Evolutionary conservation across 2,329 filamentous ascomycete species (phyloP), one percentile per base, ranked within the genome.

Genomic region (Juglanconis sp.): DNA sequence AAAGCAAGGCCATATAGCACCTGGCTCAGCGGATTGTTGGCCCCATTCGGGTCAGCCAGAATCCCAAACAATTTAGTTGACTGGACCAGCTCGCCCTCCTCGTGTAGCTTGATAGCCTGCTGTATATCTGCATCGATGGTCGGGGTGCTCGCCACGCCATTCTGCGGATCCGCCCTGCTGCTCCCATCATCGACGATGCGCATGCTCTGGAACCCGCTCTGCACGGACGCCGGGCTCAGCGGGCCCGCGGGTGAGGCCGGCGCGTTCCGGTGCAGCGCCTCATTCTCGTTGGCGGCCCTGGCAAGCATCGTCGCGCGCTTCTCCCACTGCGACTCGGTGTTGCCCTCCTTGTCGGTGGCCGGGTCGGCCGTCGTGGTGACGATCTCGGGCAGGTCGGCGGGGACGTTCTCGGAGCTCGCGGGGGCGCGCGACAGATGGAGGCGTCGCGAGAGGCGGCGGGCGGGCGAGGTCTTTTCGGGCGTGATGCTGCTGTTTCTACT

Each of bases 1-100:
- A 97, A 76, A 56, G 94, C 93, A 60, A 99, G 88, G 3, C 95
- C 95, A 72, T 96, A 99, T 56, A 99, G 83, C 40, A 99, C 95
- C 77, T 99, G 94, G 69, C 92, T 95, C 65, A 99, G 81, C 46
- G 95, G 91, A 75, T 98, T 96, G 72, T 97, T 96, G 53, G 88
- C 86, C 31, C 91, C 92, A 57, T 87, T 81, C 0, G 91, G 91
- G 72, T 96, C 88, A 56, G 95, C 95, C 66, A 99, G 80, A 62
- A 82, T 80, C 34, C 87, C 90, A 76, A 99, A 99, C 75, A 98
- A 85, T 56, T 80, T 79, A n/a, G 95, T 97, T 56, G 92, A 95
- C 69, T 81, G 77, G 68, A 87, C 85, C 59, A 96, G 81, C 63
- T 95, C 83, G 60, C 94, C 94, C 51, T 80, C 82, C 75, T 99